phyloP scores from a whole-genome alignment of 2,329 filamentous ascomycete species.

The Colletotrichum sojae region DNA sequence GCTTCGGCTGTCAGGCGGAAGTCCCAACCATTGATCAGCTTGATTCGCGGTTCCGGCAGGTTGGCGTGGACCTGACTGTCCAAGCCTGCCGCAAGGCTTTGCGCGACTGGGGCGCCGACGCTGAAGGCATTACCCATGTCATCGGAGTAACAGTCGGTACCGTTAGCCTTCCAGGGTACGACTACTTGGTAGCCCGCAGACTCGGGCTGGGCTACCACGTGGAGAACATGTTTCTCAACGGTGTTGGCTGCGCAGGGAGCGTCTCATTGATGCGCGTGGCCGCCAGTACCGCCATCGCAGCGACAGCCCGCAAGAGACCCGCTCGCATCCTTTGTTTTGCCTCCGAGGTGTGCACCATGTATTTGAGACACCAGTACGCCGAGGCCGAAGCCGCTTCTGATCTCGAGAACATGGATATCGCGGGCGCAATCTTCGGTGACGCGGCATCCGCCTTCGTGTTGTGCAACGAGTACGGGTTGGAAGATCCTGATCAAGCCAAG shows the following conservation, averaged over 20 bases:
- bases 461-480: slow-evolving; percentile 42
- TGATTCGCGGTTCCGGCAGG: slow-evolving; percentile 46
- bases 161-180: slow-evolving; percentile 54
- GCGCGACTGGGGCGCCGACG: slow-evolving; percentile 44
- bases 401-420: slow-evolving; percentile 43
- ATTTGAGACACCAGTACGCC: slow-evolving; percentile 40
- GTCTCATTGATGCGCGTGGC: slow-evolving; percentile 48
- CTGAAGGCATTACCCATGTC: slow-evolving; percentile 52
- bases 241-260: slow-evolving; percentile 56
- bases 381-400: slow-evolving; percentile 42
- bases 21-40: slow-evolving; percentile 46
- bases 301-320: slow-evolving; percentile 39
- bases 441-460: slow-evolving; percentile 44
- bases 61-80: slow-evolving; percentile 49
- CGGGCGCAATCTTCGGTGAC: slow-evolving; percentile 45
- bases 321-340: slow-evolving; percentile 46
- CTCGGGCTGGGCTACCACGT: slow-evolving; percentile 48
- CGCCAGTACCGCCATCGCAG: slow-evolving; percentile 41
- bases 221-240: slow-evolving; percentile 52
- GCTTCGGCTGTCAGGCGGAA: slow-evolving; percentile 16
- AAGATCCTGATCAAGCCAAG: slow-evolving; percentile 13
- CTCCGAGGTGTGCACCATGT: slow-evolving; percentile 45
- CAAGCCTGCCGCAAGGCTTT: slow-evolving; percentile 51
- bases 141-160: slow-evolving; percentile 55
- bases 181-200: slow-evolving; percentile 51